These are phyloP conservation scores for Stephania japonica DNA, from an alignment of 164 flowering plant genomes.

Conservation along the genomic window DNA sequence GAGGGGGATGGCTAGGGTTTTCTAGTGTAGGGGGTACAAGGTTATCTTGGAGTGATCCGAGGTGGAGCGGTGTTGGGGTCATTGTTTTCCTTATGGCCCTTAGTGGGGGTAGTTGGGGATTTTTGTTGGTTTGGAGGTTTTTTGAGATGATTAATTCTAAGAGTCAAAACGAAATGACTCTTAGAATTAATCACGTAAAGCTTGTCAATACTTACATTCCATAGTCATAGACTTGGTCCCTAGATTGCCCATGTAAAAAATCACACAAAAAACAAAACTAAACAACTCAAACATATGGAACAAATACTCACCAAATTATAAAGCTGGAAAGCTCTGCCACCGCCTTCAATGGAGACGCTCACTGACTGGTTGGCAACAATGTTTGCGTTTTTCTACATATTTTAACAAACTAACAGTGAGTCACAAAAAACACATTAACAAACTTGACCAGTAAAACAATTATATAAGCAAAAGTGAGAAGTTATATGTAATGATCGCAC, in stretches of 20 bases:
- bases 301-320: constrained; percentile 54
- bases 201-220: not conserved
- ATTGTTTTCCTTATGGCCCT: too few species aligned
- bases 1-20: too few species aligned
- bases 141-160: too few species aligned
- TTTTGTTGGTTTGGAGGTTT: too few species aligned
- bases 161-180: too few species aligned
- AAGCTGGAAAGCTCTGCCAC: constrained; percentile 68
- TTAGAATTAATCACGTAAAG: too few species aligned
- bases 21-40: too few species aligned
- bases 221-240: not conserved
- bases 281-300: not conserved
- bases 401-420: not conserved
- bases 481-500: constrained; percentile 34
- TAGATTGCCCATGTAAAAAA: not conserved
- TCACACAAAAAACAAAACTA: not conserved
- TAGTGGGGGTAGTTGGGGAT: too few species aligned
- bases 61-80: too few species aligned
- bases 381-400: constrained; percentile 53
- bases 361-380: constrained; percentile 84
- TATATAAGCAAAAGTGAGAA: not conserved
- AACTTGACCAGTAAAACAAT: not conserved
- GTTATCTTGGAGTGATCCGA: too few species aligned
- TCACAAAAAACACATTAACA: not conserved
- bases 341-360: constrained; percentile 82